Conservation (phyloP, 2,329 filamentous ascomycete species). For the Acrocalymma vagum region DNA sequence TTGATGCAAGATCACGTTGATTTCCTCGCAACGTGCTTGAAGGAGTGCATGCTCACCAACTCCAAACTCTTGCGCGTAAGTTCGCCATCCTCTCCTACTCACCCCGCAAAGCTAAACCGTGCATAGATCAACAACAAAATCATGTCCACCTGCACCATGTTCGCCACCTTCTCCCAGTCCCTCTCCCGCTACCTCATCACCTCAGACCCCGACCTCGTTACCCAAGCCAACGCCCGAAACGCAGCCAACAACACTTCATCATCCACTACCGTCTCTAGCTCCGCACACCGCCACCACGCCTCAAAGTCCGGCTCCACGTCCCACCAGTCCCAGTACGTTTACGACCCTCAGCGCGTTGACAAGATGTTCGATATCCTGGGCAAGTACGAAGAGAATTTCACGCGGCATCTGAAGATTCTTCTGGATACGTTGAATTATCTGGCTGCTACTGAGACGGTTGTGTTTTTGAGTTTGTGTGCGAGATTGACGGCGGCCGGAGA, state of each 20-base stretch:
- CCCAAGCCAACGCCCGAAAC: conserved; percentile 64
- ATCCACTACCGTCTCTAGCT: conserved; percentile 17
- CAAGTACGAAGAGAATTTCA: conserved; percentile 94
- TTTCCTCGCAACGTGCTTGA: conserved; percentile 95
- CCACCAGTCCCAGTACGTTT: conserved; percentile 53
- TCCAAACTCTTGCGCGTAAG: conserved; percentile 88
- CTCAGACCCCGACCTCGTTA: conserved; percentile 79
- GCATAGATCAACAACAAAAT: conserved; percentile 93
- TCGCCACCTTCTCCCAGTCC: conserved; percentile 87
- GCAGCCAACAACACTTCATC: conserved; percentile 34
- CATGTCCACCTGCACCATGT: conserved; percentile 94
- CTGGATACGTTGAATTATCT: conserved; percentile 97
- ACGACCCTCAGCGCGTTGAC: conserved; percentile 68
- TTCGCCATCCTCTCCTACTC: conserved; percentile 13
- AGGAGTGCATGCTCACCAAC: conserved; percentile 99
- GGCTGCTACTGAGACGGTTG: conserved; percentile 95
- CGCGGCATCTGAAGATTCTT: conserved; percentile 88
- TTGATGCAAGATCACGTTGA: conserved; percentile 99
- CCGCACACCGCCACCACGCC: conserved; percentile 22
- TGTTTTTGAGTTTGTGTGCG: conserved; percentile 86
- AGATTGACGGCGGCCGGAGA: conserved; percentile 83
- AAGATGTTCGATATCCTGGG: conserved; percentile 87
- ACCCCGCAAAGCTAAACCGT: conserved; percentile 6
- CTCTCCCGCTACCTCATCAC: conserved; percentile 85
- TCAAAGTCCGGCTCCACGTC: conserved; percentile 33